Conservation (phyloP, 345 rosid species). For the Citrus australasica region DNA sequence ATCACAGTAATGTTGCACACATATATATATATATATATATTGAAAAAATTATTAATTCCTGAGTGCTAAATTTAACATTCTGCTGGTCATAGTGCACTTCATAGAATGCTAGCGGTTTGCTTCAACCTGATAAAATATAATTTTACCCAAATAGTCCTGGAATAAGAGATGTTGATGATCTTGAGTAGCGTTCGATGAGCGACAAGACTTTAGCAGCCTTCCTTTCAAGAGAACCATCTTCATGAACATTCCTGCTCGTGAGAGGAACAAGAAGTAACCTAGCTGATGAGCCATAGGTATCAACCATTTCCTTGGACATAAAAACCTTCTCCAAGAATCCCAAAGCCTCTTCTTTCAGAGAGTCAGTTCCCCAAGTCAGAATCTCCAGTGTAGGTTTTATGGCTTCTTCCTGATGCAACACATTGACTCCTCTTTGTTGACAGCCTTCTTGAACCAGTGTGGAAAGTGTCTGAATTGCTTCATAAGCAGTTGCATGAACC, state of each 20-base stretch:
- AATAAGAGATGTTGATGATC: conserved; percentile 47
- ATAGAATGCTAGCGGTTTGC: not conserved
- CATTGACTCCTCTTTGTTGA: conserved; percentile 36
- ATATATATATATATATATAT: too few species aligned
- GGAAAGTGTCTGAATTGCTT: conserved; percentile 58
- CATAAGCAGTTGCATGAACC: conserved; percentile 45
- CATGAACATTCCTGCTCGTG: conserved; percentile 35
- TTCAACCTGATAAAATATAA: not conserved
- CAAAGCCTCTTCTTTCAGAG: conserved; percentile 51
- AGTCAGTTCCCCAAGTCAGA: conserved; percentile 53
- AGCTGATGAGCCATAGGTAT: conserved; percentile 39
- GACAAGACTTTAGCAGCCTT: conserved; percentile 42
- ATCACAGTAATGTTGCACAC: not conserved
- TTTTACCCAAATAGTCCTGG: conserved; percentile 39
- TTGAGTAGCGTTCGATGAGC: conserved; percentile 52
- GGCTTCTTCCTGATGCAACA: conserved; percentile 50
- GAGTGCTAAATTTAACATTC: conserved; percentile 1
- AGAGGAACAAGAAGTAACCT: conserved; percentile 39
- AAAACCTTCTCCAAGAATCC: conserved; percentile 54
- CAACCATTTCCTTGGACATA: conserved; percentile 47
- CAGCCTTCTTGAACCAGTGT: conserved; percentile 40
- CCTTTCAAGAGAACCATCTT: conserved; percentile 34
- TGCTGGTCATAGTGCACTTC: not conserved
- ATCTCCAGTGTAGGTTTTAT: conserved; percentile 39
- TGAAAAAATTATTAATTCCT: not conserved